These are phyloP conservation scores for Phaseolus coccineus DNA, from an alignment of 331 rosid genomes.

Conservation along the genomic window DNA sequence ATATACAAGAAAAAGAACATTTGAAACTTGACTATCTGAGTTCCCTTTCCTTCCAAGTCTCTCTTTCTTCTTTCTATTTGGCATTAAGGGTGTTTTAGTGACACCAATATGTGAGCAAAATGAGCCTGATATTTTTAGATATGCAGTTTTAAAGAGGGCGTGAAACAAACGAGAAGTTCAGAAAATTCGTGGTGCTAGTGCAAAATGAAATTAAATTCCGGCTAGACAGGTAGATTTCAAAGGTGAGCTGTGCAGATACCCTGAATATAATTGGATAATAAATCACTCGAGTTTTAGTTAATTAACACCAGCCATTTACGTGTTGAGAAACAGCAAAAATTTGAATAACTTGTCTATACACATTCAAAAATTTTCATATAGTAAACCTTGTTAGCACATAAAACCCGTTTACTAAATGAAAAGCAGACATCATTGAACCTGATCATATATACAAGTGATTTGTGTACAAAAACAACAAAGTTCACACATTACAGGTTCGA, in stretches of 20 bases:
- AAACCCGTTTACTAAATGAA: not conserved
- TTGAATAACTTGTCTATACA: conserved; percentile 13
- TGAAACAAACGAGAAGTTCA: conserved; percentile 25
- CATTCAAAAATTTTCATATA: not conserved
- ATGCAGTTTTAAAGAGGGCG: conserved; percentile 26
- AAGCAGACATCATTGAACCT: conserved; percentile 1
- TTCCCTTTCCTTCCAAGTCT: not conserved
- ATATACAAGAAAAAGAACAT: not conserved
- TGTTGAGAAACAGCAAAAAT: conserved; percentile 18
- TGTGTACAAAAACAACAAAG: not conserved
- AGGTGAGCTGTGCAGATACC: conserved; percentile 11
- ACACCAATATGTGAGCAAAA: not conserved
- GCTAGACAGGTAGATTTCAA: conserved; percentile 9
- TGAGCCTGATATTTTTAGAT: conserved; percentile 19
- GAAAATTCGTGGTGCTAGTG: not conserved
- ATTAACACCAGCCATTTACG: conserved; percentile 31
- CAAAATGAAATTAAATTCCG: conserved; percentile 20
- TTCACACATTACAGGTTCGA: not conserved
- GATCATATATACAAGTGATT: conserved; percentile 22
- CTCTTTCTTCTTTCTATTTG: not conserved
- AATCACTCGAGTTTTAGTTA: conserved; percentile 17
- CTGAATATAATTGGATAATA: conserved; percentile 23
- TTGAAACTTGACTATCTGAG: conserved; percentile 10
- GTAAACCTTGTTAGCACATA: conserved; percentile 13
- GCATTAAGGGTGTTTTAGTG: not conserved